Conservation (phyloP, 2,329 filamentous ascomycete genomes). For the Septoria linicola region DNA sequence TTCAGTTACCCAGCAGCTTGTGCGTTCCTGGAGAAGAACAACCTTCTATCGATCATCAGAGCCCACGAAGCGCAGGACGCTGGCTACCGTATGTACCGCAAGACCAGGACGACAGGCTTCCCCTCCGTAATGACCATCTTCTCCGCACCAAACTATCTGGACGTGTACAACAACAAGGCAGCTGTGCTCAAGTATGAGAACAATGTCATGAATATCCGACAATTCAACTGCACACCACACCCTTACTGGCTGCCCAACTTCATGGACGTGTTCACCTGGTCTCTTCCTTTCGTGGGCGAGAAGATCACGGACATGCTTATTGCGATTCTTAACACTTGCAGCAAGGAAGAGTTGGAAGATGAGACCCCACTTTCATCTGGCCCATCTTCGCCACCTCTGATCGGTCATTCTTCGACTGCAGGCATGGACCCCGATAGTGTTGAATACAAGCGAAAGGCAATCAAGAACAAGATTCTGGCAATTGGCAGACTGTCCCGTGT, state of each 20-base stretch:
- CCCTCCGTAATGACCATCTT: constrained; percentile 99
- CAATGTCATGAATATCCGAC: constrained; percentile 99
- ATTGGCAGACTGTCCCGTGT: constrained; percentile 95
- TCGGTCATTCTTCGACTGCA: constrained; percentile 37
- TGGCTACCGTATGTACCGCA: constrained; percentile 98
- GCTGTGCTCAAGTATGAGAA: constrained; percentile 99
- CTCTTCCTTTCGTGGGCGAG: constrained; percentile 94
- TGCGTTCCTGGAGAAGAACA: constrained; percentile 98
- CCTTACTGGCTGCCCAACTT: constrained; percentile 99
- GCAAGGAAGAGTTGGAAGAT: constrained; percentile 93
- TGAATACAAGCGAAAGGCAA: constrained; percentile 91
- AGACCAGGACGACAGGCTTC: constrained; percentile 96
- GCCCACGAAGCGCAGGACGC: constrained; percentile 98
- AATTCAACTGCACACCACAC: constrained; percentile 99
- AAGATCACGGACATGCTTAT: constrained; percentile 99
- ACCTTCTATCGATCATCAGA: constrained; percentile 91
- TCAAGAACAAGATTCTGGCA: constrained; percentile 99
- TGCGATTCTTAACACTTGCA: constrained; percentile 95
- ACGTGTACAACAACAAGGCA: constrained; percentile 99
- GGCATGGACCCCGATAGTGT: constrained; percentile 75
- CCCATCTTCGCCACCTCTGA: constrained; percentile 69
- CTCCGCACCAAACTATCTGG: constrained; percentile 96
- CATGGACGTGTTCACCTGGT: constrained; percentile 99
- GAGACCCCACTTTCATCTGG: constrained; percentile 75
- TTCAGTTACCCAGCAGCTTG: constrained; percentile 98